Conservation (phyloP, 2,329 filamentous ascomycete genomes). For the Didymellaceae sp. region DNA sequence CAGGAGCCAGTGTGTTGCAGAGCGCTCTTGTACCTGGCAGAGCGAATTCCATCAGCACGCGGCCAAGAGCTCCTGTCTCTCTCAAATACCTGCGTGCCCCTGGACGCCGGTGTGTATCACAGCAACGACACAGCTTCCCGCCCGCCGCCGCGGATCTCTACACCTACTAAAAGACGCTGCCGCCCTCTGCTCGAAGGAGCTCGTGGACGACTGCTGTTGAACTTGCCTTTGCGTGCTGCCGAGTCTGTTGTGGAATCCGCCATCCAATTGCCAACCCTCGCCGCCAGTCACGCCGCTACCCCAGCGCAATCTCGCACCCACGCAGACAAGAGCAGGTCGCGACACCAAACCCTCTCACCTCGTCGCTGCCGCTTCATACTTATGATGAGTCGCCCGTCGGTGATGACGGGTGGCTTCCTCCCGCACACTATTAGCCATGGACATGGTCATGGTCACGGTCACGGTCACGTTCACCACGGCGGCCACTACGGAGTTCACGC, state of each 20-base stretch:
- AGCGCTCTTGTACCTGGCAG: slow-evolving; percentile 50
- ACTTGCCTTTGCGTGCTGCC: slow-evolving; percentile 27
- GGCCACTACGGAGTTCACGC: slow-evolving; percentile 35
- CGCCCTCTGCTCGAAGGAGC: slow-evolving; percentile 41
- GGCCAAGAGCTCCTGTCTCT: slow-evolving; percentile 44
- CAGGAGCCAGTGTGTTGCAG: slow-evolving; percentile 47
- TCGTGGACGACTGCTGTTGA: slow-evolving; percentile 40
- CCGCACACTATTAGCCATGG: slow-evolving; percentile 19
- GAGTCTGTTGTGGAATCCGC: slow-evolving; percentile 44
- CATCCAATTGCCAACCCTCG: slow-evolving; percentile 37
- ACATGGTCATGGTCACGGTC: slow-evolving; percentile 14
- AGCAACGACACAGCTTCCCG: slow-evolving; percentile 47
- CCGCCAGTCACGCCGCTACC: slow-evolving; percentile 33
- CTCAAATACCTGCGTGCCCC: slow-evolving; percentile 50
- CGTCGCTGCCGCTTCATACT: slow-evolving; percentile 1
- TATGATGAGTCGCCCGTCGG: slow-evolving; percentile 41
- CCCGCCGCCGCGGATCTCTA: slow-evolving; percentile 42
- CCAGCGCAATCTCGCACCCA: slow-evolving; percentile 18
- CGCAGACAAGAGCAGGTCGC: slow-evolving; percentile 17
- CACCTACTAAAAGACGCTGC: slow-evolving; percentile 47
- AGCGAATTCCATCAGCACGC: slow-evolving; percentile 41
- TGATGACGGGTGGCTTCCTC: slow-evolving; percentile 38
- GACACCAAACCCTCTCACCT: slow-evolving; percentile 15
- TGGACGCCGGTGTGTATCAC: slow-evolving; percentile 45
- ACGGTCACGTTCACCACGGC: slow-evolving; percentile 12